Conservation (phyloP, 1,284 basidiomycete species). For the Mrakiaceae sp. region DNA sequence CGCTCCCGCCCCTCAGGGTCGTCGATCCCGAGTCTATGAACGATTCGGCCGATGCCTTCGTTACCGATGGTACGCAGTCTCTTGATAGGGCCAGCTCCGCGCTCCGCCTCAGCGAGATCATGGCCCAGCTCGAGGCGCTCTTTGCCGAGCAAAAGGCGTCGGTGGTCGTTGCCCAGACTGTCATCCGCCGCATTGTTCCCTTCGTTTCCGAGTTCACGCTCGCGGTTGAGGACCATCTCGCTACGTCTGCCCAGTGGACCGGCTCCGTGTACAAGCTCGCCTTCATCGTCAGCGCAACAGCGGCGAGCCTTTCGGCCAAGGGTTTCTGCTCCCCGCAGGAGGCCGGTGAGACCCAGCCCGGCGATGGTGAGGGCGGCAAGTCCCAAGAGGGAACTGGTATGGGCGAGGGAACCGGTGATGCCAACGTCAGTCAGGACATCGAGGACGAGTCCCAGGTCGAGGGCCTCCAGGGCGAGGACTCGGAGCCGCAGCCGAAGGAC, state of each 20-base stretch:
- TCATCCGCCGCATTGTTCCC: slow-evolving; percentile 27
- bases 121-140: slow-evolving; percentile 24
- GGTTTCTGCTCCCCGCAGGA: slow-evolving; percentile 90
- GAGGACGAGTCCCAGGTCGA: slow-evolving; percentile 94
- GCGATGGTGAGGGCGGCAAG: slow-evolving; percentile 38
- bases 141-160: background rate
- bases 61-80: slow-evolving; percentile 24
- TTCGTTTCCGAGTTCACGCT: slow-evolving; percentile 24
- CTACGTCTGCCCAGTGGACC: slow-evolving; percentile 34
- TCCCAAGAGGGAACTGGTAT: slow-evolving; percentile 63
- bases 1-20: slow-evolving; percentile 17
- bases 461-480: slow-evolving; percentile 68
- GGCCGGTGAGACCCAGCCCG: slow-evolving; percentile 41
- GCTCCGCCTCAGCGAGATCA: slow-evolving; percentile 29
- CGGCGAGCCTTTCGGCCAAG: slow-evolving; percentile 63
- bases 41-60: slow-evolving; percentile 26
- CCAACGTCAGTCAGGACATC: slow-evolving; percentile 86
- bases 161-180: slow-evolving; percentile 17
- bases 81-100: slow-evolving; percentile 20
- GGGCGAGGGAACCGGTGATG: slow-evolving; percentile 68
- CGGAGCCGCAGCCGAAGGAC: slow-evolving; percentile 43
- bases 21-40: slow-evolving; percentile 14
- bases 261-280: slow-evolving; percentile 73
- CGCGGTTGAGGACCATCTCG: slow-evolving; percentile 26
- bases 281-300: slow-evolving; percentile 61